A percentile compares a stretch with the other conserved stretches of the same genome.
Conservation (phyloP, 129 eudicot genomes). For the Flaveria brownii region DNA sequence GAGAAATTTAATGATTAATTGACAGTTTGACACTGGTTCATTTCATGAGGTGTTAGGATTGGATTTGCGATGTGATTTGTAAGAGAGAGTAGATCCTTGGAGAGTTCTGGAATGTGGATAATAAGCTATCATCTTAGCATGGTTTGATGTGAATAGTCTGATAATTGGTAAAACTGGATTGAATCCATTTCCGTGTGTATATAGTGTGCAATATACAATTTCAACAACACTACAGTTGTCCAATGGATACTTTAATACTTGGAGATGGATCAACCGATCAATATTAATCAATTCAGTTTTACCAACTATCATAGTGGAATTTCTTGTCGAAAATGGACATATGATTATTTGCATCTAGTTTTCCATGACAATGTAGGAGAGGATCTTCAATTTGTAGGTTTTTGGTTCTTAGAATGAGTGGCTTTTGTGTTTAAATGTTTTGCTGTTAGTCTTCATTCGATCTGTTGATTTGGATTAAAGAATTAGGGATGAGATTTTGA, state of each 20-base stretch:
- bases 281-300: too few relatives aligned
- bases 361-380: neutral
- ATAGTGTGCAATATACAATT: too few relatives aligned
- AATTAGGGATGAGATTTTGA: neutral
- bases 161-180: too few relatives aligned
- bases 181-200: too few relatives aligned
- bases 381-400: neutral
- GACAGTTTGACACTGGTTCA: neutral
- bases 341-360: neutral
- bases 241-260: too few relatives aligned
- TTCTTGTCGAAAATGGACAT: neutral
- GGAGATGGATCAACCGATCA: too few relatives aligned
- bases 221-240: too few relatives aligned
- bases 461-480: constrained; percentile 11
- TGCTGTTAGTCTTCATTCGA: neutral
- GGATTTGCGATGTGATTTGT: constrained; percentile 2
- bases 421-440: neutral
- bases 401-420: neutral
- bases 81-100: constrained; percentile 3
- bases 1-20: neutral
- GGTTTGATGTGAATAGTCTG: neutral
- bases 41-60: neutral
- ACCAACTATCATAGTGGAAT: neutral
- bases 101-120: neutral
- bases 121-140: neutral